Evolutionary conservation across 1,284 basidiomycete genomes (phyloP), one percentile per base, ranked within the genome.

Genomic region (Microstroma glucosiphilum): DNA sequence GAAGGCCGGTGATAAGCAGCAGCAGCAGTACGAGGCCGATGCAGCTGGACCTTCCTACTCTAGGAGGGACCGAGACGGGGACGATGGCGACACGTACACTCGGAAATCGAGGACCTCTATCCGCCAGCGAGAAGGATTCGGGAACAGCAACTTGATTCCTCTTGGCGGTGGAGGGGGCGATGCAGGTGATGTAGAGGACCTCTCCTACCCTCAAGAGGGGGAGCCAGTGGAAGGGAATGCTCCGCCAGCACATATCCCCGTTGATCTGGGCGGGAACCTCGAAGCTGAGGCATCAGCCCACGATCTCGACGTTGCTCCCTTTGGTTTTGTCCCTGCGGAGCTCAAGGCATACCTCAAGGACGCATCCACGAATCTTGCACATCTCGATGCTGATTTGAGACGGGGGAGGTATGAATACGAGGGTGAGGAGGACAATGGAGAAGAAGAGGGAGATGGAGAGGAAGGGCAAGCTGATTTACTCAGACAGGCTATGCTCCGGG

Each of bases 271-370:
- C 3, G 30, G 30, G 30, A 37, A 37, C 30, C 30, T 37, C 30
- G 30, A 37, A 37, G 43, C 43, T 12, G 43, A 48, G 17, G 21
- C 51, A 11, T 4, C 51, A 13, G 7, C 51, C 6, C 21, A 13
- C n/a, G 17, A 54, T 7, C 51, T 23, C 13, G 26, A 64, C 25
- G 64, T 68, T n/a, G 71, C 74, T 0, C 74, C 74, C 12, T 76
- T 75, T 56, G 74, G 74, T 40, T 69, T 69, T 21, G 74, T 76
- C 17, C 71, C 69, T 56, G 64, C 67, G 12, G 74, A 76, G 55
- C 63, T 76, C 59, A 76, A 76, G 60, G 64, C 66, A 9, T 76
- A 76, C 37, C 64, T 76, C 4, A 64, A 69, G 25, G 61, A 63
- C 7, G 70, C 66, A 6, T 63, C 61, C 55, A 64, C 68, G 17